Conservation (phyloP, 345 rosid species). For the Diplotaxis tenuifolia region DNA sequence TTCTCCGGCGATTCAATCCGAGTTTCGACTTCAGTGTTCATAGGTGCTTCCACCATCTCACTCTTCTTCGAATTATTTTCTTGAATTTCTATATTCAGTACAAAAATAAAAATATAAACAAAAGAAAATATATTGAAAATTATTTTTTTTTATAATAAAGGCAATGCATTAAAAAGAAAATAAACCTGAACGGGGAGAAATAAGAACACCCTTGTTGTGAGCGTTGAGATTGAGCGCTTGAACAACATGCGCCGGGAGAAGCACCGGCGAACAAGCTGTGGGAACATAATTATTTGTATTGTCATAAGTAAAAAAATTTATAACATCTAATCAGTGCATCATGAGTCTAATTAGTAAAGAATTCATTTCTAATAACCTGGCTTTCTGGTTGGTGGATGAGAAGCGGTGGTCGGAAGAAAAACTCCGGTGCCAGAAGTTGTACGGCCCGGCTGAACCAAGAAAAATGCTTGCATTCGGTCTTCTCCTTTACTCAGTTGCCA, state of each 20-base stretch:
- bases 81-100: constrained; percentile 32
- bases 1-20: constrained; percentile 52
- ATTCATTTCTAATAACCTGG: constrained; percentile 43
- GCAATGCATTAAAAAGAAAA: neutral
- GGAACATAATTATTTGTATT: neutral
- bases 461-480: constrained; percentile 76
- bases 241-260: constrained; percentile 56
- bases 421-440: constrained; percentile 82
- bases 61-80: constrained; percentile 28
- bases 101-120: neutral
- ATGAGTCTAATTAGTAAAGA: neutral
- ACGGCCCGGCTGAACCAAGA: constrained; percentile 55
- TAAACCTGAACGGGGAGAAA: constrained; percentile 46
- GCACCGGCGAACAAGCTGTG: constrained; percentile 58
- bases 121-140: too few relatives aligned
- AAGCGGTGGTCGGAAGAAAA: constrained; percentile 63
- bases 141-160: too few relatives aligned
- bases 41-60: constrained; percentile 29
- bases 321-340: neutral
- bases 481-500: constrained; percentile 42
- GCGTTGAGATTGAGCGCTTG: constrained; percentile 57
- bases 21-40: constrained; percentile 28
- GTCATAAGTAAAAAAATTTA: neutral
- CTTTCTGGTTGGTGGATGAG: constrained; percentile 43
- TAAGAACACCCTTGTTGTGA: constrained; percentile 41